Evolutionary conservation across 2,329 filamentous ascomycete species (phyloP), one percentile per base, ranked within the genome.

Genomic region (Epichloe scottii): DNA sequence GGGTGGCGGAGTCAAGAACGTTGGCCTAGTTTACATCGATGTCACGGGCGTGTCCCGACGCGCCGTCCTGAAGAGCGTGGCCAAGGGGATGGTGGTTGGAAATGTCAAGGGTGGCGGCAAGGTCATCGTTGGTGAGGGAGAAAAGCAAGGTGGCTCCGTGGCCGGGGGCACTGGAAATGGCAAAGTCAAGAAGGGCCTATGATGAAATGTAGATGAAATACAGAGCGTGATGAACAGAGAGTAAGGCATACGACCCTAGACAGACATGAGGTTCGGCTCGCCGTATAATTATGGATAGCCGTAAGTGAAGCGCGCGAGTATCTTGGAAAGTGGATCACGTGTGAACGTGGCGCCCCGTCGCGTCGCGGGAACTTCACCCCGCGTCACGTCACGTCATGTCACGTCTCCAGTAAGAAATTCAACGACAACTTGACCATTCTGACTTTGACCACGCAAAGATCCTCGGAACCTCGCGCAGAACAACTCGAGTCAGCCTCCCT

Each of bases 1-100:
- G 19, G 87, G 89, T 1, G 84, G 88, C 5, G 91, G 90, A 23
- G 83, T 96, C 61, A 95, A 93, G 75, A 98, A 97, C 58, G 93
- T 97, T 7, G 93, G 90, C 5, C 75, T 98, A 30, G 93, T 98
- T 34, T 98, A 98, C 64, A 95, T 98, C 54, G 93, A 98, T 60
- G 91, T 94, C 1, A 85, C 90, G 0, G 93, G 93, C 37, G 93
- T 98, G 1, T 95, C 87, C 51, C 78, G 93, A 41, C 81, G 84
- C 54, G 93, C 93, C 0, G 81, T 98, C 42, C 79, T 98, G 63
- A 98, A 96, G 74, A 88, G 85, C 41, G 93, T 97, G 1, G 93
- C 90, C 19, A 96, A 95, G 72, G 89, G 93, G 40, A 97, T 98
- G 93, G 84, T 94, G 0, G 82, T 94, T 5, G 88, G 88, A 37